A percentile compares a stretch with the other conserved stretches of the same genome.
Conservation (phyloP, 2,329 filamentous ascomycete genomes). For the Blumeriella jaapii region DNA sequence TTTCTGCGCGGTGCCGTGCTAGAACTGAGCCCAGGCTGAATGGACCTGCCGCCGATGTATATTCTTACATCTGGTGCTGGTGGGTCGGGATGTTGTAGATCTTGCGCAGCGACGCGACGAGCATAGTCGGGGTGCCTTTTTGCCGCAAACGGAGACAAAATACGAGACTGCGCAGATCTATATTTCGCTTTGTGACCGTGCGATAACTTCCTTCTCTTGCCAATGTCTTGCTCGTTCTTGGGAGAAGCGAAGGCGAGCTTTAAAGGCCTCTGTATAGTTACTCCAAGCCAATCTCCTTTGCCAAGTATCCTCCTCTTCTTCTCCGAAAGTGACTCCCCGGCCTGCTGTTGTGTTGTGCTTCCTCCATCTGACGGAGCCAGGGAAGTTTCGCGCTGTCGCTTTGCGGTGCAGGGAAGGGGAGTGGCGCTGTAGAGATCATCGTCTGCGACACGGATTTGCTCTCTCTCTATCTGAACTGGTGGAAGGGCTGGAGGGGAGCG, state of each 20-base stretch:
- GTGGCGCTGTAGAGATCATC: conserved; percentile 20
- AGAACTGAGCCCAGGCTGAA: conserved; percentile 20
- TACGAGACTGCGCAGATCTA: conserved; percentile 9
- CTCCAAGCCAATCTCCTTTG: conserved; percentile 25
- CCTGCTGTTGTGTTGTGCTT: conserved; percentile 1
- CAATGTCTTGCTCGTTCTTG: conserved; percentile 18
- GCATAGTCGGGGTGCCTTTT: background rate
- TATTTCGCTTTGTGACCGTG: conserved; percentile 19
- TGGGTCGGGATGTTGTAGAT: background rate
- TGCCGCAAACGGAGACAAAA: conserved; percentile 14
- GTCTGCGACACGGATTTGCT: conserved; percentile 5
- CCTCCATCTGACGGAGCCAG: background rate
- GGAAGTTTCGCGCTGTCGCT: conserved; percentile 9
- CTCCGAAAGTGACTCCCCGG: conserved; percentile 13
- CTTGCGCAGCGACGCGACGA: background rate
- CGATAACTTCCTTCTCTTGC: conserved; percentile 19
- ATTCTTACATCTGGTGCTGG: conserved; percentile 20
- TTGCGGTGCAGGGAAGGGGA: conserved; percentile 11
- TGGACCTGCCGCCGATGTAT: conserved; percentile 20
- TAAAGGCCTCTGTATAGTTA: conserved; percentile 18
- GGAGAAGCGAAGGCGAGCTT: conserved; percentile 15
- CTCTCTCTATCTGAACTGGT: conserved; percentile 3
- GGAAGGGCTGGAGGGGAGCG: background rate
- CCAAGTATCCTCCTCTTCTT: conserved; percentile 22
- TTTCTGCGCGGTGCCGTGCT: conserved; percentile 12